These are phyloP conservation scores for Trichocomaceae sp. DNA, from an alignment of 2,329 filamentous ascomycete genomes.

Conservation along the genomic window DNA sequence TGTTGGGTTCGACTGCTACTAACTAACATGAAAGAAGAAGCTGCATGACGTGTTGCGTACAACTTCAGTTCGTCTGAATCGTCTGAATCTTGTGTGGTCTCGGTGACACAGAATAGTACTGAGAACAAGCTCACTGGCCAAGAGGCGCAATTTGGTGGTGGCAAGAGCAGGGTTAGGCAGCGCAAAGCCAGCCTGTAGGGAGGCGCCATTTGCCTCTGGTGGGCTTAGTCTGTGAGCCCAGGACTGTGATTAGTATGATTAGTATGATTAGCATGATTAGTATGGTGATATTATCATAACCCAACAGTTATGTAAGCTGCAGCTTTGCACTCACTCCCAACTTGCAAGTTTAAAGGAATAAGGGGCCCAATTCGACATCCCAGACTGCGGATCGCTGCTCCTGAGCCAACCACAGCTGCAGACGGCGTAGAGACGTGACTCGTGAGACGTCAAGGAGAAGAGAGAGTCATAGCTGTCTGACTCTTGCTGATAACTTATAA, in stretches of 20 bases:
- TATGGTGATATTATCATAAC: not conserved
- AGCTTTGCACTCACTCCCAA: not conserved
- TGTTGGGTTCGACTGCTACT: no score
- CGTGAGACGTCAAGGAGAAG: not conserved
- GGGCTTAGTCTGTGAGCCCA: not conserved
- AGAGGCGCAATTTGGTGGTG: not conserved
- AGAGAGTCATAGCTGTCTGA: not conserved
- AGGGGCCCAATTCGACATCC: slow-evolving; percentile 7
- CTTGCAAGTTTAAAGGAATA: not conserved
- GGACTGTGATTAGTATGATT: not conserved
- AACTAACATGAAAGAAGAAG: not conserved
- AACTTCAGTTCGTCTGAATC: not conserved
- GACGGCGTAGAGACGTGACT: slow-evolving; percentile 2
- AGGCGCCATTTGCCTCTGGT: not conserved
- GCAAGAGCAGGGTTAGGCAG: not conserved
- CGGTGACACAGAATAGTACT: not conserved
- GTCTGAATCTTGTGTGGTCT: no score
- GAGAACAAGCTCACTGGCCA: not conserved
- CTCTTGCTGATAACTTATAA: no score
- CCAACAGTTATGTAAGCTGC: not conserved
- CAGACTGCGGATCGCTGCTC: slow-evolving; percentile 5
- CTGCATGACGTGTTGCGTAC: not conserved
- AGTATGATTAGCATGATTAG: not conserved
- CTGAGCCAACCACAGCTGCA: slow-evolving; percentile 6
- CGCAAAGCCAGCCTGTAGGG: not conserved